Base-by-base conservation (phyloP, 345 rosid genomes). In the Noccaea bulbosa region DNA sequence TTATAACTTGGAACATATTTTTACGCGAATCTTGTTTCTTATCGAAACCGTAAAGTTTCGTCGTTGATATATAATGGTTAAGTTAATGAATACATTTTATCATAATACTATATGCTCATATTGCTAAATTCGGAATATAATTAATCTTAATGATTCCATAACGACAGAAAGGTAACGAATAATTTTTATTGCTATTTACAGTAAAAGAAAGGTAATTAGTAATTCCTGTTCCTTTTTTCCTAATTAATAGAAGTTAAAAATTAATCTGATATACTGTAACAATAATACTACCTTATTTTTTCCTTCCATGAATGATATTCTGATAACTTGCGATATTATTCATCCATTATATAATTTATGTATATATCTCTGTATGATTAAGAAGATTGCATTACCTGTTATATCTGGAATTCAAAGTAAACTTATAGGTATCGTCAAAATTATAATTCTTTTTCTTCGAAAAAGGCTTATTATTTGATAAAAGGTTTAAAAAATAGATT, bases 21-120 rank as follows among this genome's bases (percentile, higher is more conserved):
- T 58, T 49, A 67, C 61, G 67, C 77, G 54, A 57, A 57, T 73
- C 39, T 73, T 32, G 38, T 65, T 73, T 73, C 77, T 73, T 73
- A 6, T 73, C 35, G 66, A 57, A 73, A 73, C 66, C 77, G 77
- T 73, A 40, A 73, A 65, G 72, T 22, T 48, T 48, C 2, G 30
- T 45, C 3, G 27, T 73, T 48, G 2, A 48, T 57, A 60, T 48
- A 49, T 56, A 11, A 30, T 39, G 27, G 44, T 12, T 32, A 15
- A 71, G 20, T 24, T 41, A 32, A 47, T 5, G 8, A 66, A 66
- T 67, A 51, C 44, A 47, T 55, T 24, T 35, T 40, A 38, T 37
- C 30, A 32, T 17, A 32, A 41, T 5, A 10, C 49, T 59, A 65
- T 17, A 17, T 17, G 20, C 20, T 17, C 0, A 17, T 17, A 17